A percentile compares a stretch with the other conserved stretches of the same genome.
Evolutionary conservation across 2,329 filamentous ascomycete species (phyloP).

Genomic region (Talaromyces atroroseus): DNA sequence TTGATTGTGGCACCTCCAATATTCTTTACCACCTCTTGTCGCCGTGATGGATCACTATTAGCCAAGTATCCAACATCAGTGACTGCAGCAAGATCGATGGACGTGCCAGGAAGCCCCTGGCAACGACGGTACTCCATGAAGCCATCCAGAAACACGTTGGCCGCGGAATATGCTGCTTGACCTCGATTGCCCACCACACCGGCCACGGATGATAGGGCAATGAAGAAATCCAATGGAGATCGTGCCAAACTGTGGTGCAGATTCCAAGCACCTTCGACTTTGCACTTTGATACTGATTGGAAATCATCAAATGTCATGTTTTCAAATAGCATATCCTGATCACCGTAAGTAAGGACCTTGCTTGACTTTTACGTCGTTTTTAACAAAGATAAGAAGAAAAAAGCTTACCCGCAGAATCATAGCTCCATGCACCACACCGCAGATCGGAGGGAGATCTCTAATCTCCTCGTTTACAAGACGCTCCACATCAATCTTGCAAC

Average conservation of each 20-base stretch:
- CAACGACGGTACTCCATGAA: slow-evolving; percentile 25
- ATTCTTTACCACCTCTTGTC: slow-evolving; percentile 22
- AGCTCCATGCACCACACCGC: slow-evolving; percentile 42
- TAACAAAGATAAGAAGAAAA: too few species aligned
- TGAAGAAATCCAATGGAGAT: slow-evolving; percentile 12
- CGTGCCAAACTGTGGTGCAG: slow-evolving; percentile 22
- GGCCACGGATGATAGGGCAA: slow-evolving; percentile 6
- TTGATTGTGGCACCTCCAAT: slow-evolving; percentile 17
- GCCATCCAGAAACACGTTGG: slow-evolving; percentile 29
- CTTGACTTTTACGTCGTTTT: not conserved
- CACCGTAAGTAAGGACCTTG: not conserved
- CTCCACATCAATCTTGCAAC: slow-evolving; percentile 25
- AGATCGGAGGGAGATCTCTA: slow-evolving; percentile 29
- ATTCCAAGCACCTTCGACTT: slow-evolving; percentile 22
- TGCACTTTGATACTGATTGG: slow-evolving; percentile 14
- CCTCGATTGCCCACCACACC: slow-evolving; percentile 10
- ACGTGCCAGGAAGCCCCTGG: slow-evolving; percentile 15
- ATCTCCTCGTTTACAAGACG: slow-evolving; percentile 18
- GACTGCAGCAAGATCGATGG: slow-evolving; percentile 8
- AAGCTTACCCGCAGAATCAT: slow-evolving; percentile 39
- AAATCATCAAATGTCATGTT: slow-evolving; percentile 27
- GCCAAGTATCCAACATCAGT: slow-evolving; percentile 10
- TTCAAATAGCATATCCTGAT: slow-evolving; percentile 27
- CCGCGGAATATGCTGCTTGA: slow-evolving; percentile 9
- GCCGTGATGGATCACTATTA: slow-evolving; percentile 10